These are phyloP conservation scores for Haplosporangium gracile DNA, from an alignment of 192 early-diverging fungal genomes.

Conservation along the genomic window DNA sequence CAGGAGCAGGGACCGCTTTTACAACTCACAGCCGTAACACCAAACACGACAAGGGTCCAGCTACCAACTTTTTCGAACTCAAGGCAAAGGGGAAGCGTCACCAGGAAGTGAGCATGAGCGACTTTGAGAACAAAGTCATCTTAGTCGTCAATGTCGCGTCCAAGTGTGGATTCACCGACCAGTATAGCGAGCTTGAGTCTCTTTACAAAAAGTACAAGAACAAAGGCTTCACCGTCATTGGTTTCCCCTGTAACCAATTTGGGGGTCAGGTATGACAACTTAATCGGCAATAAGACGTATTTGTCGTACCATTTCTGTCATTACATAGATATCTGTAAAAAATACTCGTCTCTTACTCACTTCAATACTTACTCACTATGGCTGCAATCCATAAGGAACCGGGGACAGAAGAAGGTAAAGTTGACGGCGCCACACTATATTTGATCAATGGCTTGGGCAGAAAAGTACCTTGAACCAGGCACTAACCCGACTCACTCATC, in stretches of 20 bases:
- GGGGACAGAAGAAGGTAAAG: slow-evolving; percentile 60
- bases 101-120: slow-evolving; percentile 63
- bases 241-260: slow-evolving; percentile 95
- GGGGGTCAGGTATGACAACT: slow-evolving; percentile 68
- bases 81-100: slow-evolving; percentile 62
- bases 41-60: background rate
- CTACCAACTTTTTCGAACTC: slow-evolving; percentile 63
- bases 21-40: background rate
- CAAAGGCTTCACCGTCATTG: slow-evolving; percentile 86
- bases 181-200: slow-evolving; percentile 78
- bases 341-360: background rate
- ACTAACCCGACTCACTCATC: no score
- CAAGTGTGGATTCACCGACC: slow-evolving; percentile 88
- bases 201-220: slow-evolving; percentile 75
- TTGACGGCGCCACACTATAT: no score
- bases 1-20: background rate
- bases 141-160: slow-evolving; percentile 93
- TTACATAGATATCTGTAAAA: background rate
- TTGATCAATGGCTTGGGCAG: background rate
- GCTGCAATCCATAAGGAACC: slow-evolving; percentile 51
- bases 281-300: background rate
- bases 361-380: background rate
- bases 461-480: background rate
- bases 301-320: background rate
- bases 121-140: slow-evolving; percentile 80